Evolutionary conservation across 306 rosid species (phyloP).

Genomic region (Lotus japonicus): DNA sequence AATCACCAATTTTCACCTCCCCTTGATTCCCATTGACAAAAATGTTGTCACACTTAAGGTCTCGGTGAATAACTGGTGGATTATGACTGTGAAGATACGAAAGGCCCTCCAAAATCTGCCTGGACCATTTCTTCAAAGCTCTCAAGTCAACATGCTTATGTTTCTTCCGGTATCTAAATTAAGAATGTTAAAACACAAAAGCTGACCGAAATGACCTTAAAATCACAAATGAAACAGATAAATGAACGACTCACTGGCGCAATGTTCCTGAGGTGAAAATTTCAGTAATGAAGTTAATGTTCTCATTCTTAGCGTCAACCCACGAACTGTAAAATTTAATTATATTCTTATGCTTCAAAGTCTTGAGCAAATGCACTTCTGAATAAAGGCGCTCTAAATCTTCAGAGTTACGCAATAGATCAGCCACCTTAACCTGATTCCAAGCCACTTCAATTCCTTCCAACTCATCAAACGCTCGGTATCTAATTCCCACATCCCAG

Average conservation of each 20-base stretch:
- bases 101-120: constrained; percentile 96
- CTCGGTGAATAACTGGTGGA: constrained; percentile 93
- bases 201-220: background rate
- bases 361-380: constrained; percentile 90
- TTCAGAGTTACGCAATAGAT: constrained; percentile 68
- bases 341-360: constrained; percentile 91
- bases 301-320: constrained; percentile 71
- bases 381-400: constrained; percentile 91
- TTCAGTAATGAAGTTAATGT: constrained; percentile 89
- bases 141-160: constrained; percentile 95
- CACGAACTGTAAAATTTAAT: constrained; percentile 87
- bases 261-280: constrained; percentile 90
- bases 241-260: constrained; percentile 65
- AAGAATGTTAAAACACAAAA: background rate
- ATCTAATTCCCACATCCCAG: constrained; percentile 46
- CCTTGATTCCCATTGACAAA: constrained; percentile 99
- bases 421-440: constrained; percentile 93
- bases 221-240: background rate
- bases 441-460: constrained; percentile 99
- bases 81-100: constrained; percentile 86
- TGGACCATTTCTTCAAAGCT: constrained; percentile 98
- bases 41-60: constrained; percentile 95
- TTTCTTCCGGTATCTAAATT: constrained; percentile 75
- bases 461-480: constrained; percentile 90
- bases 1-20: constrained; percentile 95